A percentile compares a stretch with the other conserved stretches of the same genome.
Conservation (phyloP, 139 green algal genomes). For the Coccomyxa sp. region DNA sequence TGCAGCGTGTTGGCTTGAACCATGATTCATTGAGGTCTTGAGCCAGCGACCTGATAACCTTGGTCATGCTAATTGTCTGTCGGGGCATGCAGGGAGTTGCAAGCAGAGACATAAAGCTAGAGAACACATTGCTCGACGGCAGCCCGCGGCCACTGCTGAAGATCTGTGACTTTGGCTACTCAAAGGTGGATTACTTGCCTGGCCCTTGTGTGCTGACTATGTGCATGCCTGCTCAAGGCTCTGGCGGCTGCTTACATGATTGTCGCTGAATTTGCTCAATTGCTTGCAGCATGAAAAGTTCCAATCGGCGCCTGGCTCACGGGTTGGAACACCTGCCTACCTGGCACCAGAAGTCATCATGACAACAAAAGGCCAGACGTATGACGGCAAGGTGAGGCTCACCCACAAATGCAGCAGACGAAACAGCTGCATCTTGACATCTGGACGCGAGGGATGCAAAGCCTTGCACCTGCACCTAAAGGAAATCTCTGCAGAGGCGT, state of each 20-base stretch:
- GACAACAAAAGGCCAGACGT: slow-evolving; percentile 78
- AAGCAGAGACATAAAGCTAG: slow-evolving; percentile 93
- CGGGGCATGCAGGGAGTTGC: slow-evolving; percentile 60
- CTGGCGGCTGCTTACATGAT: not conserved
- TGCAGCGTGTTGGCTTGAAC: too few relatives aligned
- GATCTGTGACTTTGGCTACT: slow-evolving; percentile 95
- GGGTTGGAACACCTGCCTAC: slow-evolving; percentile 97
- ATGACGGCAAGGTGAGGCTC: slow-evolving; percentile 83
- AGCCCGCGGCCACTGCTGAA: slow-evolving; percentile 87
- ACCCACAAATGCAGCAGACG: too few relatives aligned
- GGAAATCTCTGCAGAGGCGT: not conserved
- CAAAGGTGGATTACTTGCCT: slow-evolving; percentile 43
- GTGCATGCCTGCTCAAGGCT: not conserved
- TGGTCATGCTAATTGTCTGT: not conserved
- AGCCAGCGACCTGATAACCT: not conserved
- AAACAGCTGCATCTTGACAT: too few relatives aligned
- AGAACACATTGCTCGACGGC: slow-evolving; percentile 96
- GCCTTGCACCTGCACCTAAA: not conserved
- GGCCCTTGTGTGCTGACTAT: not conserved
- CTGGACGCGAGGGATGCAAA: too few relatives aligned
- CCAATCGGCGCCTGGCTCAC: slow-evolving; percentile 70
- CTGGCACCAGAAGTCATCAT: slow-evolving; percentile 96
- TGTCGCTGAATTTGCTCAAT: not conserved
- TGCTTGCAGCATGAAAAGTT: slow-evolving; percentile 74
- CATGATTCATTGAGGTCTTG: not conserved